Evolutionary conservation across 192 early-diverging fungal genomes (phyloP).

Genomic region (Phycomyces blakesleeanus): DNA sequence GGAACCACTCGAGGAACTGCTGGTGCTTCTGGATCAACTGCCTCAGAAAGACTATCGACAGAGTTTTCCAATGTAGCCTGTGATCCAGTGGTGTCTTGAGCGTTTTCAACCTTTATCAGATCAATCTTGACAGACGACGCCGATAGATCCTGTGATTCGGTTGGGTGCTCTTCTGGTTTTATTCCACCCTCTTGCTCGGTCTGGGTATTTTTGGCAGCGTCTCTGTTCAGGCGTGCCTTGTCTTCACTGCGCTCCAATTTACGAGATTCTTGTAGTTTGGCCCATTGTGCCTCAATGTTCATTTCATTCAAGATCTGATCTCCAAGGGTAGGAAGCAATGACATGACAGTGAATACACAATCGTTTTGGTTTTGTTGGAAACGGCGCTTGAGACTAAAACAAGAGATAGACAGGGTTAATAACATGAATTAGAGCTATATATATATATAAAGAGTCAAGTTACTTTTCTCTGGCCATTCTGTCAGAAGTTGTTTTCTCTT

Average conservation of each 20-base stretch:
- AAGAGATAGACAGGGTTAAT: slow-evolving; percentile 19
- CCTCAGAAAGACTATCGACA: not conserved
- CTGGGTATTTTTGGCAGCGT: not conserved
- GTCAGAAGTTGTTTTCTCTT: slow-evolving; percentile 61
- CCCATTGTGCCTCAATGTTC: slow-evolving; percentile 74
- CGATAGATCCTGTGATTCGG: slow-evolving; percentile 1
- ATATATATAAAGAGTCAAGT: not conserved
- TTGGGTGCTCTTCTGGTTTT: not conserved
- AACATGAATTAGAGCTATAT: slow-evolving; percentile 6
- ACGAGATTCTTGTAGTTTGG: slow-evolving; percentile 57
- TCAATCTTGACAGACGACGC: not conserved
- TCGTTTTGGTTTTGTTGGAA: slow-evolving; percentile 96
- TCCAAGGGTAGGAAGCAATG: slow-evolving; percentile 75
- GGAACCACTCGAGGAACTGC: not conserved
- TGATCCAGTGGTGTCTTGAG: not conserved
- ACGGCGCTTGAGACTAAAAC: slow-evolving; percentile 73
- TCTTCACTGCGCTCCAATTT: slow-evolving; percentile 27
- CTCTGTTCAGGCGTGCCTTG: slow-evolving; percentile 15
- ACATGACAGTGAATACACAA: slow-evolving; percentile 80
- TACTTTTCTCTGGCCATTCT: slow-evolving; percentile 77
- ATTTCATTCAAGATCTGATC: slow-evolving; percentile 74
- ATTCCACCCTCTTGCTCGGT: not conserved
- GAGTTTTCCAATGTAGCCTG: not conserved
- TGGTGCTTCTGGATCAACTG: not conserved
- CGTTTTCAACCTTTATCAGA: not conserved